phyloP scores from a whole-genome alignment of 1,284 basidiomycete genomes.

The Xanthoconium separans region DNA sequence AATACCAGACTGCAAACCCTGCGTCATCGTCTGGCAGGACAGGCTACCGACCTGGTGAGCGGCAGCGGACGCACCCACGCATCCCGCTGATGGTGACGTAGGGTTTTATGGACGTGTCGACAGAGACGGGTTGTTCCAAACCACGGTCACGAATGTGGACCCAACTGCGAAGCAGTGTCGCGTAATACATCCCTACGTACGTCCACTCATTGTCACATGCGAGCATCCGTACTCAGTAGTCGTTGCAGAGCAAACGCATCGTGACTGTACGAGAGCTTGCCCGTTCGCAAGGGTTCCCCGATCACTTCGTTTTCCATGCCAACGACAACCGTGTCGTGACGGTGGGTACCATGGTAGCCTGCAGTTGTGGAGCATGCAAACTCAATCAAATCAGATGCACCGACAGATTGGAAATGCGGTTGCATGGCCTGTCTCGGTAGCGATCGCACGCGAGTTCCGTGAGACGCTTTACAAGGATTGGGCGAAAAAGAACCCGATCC shows the following conservation, averaged over 20 bases:
- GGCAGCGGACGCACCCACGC: background rate
- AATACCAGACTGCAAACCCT: constrained; percentile 54
- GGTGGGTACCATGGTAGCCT: constrained; percentile 39
- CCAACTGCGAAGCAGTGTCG: constrained; percentile 72
- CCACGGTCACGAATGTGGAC: constrained; percentile 70
- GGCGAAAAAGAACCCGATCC: constrained; percentile 29
- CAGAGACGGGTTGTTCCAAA: constrained; percentile 53
- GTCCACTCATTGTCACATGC: constrained; percentile 15
- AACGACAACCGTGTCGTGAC: constrained; percentile 51
- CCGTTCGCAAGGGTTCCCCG: constrained; percentile 75
- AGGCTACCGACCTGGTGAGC: constrained; percentile 50
- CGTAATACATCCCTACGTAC: constrained; percentile 64
- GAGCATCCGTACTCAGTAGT: background rate
- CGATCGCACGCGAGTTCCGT: constrained; percentile 61
- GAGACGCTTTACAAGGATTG: constrained; percentile 51
- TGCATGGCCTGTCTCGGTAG: constrained; percentile 58
- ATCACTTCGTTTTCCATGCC: constrained; percentile 61
- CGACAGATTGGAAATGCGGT: constrained; percentile 78
- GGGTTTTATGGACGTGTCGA: constrained; percentile 64
- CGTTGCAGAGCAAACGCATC: constrained; percentile 55
- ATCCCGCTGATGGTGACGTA: constrained; percentile 23
- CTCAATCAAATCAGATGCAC: constrained; percentile 52
- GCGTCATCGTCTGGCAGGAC: constrained; percentile 49
- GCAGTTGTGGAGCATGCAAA: background rate
- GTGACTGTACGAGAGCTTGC: constrained; percentile 72